phyloP scores from a whole-genome alignment of 73 alveolate genomes.

The Diophrys appendiculata region DNA sequence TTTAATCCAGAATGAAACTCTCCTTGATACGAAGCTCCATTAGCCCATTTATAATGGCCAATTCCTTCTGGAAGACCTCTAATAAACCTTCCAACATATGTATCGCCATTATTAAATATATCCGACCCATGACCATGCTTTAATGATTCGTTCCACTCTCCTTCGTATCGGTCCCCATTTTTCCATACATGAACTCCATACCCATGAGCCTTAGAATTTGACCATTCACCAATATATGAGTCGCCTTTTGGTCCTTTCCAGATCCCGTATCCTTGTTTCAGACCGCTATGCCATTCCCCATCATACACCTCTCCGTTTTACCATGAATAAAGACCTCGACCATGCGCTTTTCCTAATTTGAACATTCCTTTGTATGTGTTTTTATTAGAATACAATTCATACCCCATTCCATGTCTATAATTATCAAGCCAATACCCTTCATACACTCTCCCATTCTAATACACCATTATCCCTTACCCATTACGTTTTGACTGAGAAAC shows the following conservation, averaged over 20 bases:
- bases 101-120: constrained; percentile 65
- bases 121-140: constrained; percentile 83
- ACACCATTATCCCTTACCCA: constrained; percentile 63
- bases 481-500: no score
- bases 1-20: constrained; percentile 44
- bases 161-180: constrained; percentile 72
- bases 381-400: constrained; percentile 48
- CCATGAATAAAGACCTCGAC: constrained; percentile 60
- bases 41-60: constrained; percentile 74
- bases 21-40: constrained; percentile 60
- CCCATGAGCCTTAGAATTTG: constrained; percentile 60
- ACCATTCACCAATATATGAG: constrained; percentile 57
- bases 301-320: constrained; percentile 55
- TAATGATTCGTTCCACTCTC: constrained; percentile 67
- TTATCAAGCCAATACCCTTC: constrained; percentile 65
- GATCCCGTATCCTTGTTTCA: constrained; percentile 60
- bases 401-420: constrained; percentile 72
- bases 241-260: constrained; percentile 56
- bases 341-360: constrained; percentile 62
- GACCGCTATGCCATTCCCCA: constrained; percentile 67
- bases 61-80: constrained; percentile 72
- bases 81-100: constrained; percentile 63
- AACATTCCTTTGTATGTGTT: constrained; percentile 56
- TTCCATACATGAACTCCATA: constrained; percentile 59
- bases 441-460: constrained; percentile 58